Conservation (phyloP, 2,329 filamentous ascomycete species). For the Berkeleyomyces rouxiae region DNA sequence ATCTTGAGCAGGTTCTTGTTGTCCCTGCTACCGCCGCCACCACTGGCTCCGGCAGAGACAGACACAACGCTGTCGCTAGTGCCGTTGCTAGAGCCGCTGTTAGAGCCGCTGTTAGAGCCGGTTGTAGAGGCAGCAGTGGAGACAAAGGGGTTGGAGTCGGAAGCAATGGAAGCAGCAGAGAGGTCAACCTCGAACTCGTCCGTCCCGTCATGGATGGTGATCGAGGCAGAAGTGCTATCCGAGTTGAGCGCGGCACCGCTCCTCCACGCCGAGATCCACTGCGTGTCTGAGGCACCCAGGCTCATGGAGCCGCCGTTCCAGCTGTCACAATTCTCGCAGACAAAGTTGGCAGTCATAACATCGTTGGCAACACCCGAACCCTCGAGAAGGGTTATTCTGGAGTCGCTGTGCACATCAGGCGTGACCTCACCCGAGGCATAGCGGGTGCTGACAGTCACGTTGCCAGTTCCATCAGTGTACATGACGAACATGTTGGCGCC, state of each 20-base stretch:
- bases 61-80: conserved; percentile 14
- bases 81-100: conserved; percentile 10
- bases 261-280: conserved; percentile 41
- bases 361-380: conserved; percentile 38
- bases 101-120: conserved; percentile 12
- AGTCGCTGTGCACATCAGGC: conserved; percentile 30
- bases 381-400: conserved; percentile 34
- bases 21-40: conserved; percentile 15
- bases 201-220: conserved; percentile 31
- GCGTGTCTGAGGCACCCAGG: conserved; percentile 24
- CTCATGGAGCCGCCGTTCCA: conserved; percentile 29
- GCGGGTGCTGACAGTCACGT: conserved; percentile 45
- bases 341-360: conserved; percentile 43
- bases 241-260: conserved; percentile 30
- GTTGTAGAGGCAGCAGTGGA: conserved; percentile 13
- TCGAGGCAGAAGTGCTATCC: conserved; percentile 23
- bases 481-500: conserved; percentile 45
- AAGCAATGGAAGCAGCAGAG: conserved; percentile 27
- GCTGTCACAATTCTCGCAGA: conserved; percentile 34
- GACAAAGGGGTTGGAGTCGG: conserved; percentile 37
- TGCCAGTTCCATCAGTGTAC: conserved; percentile 40
- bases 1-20: conserved; percentile 21
- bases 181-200: conserved; percentile 32
- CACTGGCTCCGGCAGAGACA: not conserved
- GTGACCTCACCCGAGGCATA: conserved; percentile 28